phyloP scores from a whole-genome alignment of 176 grass and related monocot genomes.

The Secale cereale region DNA sequence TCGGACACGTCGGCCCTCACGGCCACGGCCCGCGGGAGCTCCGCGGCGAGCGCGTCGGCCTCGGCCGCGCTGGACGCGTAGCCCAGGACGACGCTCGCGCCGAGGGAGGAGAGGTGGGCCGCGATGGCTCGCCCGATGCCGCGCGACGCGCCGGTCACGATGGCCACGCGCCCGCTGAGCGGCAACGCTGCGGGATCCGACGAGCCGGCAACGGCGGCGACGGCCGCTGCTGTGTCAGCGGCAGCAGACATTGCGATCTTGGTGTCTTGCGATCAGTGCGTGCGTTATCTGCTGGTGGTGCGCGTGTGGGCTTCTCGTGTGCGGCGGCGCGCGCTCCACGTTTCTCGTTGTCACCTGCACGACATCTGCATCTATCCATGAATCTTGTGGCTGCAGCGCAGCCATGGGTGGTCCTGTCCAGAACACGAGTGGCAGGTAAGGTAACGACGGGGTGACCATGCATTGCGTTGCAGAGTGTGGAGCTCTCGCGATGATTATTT shows the following conservation, averaged over 20 bases:
- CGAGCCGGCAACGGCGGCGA: not conserved
- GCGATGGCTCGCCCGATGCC: not conserved
- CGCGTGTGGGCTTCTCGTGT: not conserved
- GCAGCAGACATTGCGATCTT: not conserved
- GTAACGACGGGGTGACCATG: not conserved
- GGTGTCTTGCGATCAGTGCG: not conserved
- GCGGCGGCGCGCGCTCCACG: conserved; percentile 27
- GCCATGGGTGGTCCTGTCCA: not conserved
- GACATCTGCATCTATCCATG: not conserved
- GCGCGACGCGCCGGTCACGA: conserved; percentile 13
- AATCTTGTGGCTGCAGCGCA: not conserved
- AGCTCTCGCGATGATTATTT: not conserved
- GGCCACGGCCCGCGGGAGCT: not conserved
- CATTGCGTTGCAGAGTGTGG: not conserved
- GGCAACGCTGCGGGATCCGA: not conserved
- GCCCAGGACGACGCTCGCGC: not conserved
- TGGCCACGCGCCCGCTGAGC: not conserved
- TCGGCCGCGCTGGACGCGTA: not conserved
- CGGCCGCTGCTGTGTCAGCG: not conserved
- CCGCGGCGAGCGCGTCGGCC: not conserved
- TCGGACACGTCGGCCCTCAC: not conserved
- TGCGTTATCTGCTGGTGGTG: not conserved
- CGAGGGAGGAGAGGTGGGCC: not conserved
- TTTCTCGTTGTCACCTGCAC: not conserved
- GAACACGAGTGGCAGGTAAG: conserved; percentile 9